phyloP scores from a whole-genome alignment of 805 yeast species.

The Starmerella sp. region DNA sequence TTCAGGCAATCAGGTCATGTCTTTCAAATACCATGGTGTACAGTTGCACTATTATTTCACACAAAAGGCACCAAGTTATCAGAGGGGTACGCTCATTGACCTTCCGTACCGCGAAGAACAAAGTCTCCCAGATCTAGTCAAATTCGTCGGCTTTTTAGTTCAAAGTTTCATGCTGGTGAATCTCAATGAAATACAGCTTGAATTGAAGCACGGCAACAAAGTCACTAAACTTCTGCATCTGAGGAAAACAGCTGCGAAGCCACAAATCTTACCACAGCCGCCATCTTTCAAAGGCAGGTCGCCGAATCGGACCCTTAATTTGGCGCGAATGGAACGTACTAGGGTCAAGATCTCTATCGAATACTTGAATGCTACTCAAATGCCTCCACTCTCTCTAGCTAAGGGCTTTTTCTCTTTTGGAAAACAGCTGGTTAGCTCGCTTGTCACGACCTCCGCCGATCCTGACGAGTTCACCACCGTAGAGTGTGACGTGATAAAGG shows the following conservation, averaged over 20 bases:
- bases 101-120: conserved; percentile 28
- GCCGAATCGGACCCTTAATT: conserved; percentile 23
- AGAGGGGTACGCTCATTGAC: conserved; percentile 31
- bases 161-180: conserved; percentile 32
- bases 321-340: conserved; percentile 22
- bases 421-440: conserved; percentile 23
- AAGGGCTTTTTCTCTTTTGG: conserved; percentile 27
- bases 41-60: conserved; percentile 29
- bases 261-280: conserved; percentile 22
- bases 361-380: conserved; percentile 31
- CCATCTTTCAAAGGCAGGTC: conserved; percentile 20
- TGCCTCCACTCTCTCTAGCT: conserved; percentile 20
- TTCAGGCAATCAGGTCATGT: conserved; percentile 31
- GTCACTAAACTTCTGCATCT: conserved; percentile 23
- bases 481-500: conserved; percentile 24
- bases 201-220: conserved; percentile 24
- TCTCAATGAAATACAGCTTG: conserved; percentile 22
- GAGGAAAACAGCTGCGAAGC: conserved; percentile 22
- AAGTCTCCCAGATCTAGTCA: conserved; percentile 27
- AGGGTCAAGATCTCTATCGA: conserved; percentile 25
- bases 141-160: conserved; percentile 31
- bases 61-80: conserved; percentile 17
- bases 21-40: conserved; percentile 31
- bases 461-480: conserved; percentile 28
- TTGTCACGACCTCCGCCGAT: conserved; percentile 24